phyloP scores from a whole-genome alignment of 176 grass and related monocot genomes.

The Typha latifolia region DNA sequence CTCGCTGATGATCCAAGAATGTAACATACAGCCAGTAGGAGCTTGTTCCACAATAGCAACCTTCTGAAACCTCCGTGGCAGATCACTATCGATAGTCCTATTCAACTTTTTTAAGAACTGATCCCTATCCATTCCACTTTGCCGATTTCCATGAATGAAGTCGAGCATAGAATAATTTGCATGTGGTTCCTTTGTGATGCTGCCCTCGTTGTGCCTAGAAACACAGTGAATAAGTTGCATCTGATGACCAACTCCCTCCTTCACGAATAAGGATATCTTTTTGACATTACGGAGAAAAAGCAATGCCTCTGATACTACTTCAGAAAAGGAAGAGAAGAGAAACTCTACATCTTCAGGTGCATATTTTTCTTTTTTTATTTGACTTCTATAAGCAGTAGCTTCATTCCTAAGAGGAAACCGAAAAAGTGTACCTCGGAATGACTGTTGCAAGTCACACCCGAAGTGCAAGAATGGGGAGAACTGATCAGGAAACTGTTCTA shows the following conservation, averaged over 20 bases:
- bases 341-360: constrained; percentile 72
- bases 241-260: constrained; percentile 58
- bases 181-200: constrained; percentile 57
- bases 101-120: constrained; percentile 80
- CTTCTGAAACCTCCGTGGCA: constrained; percentile 86
- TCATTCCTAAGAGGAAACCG: constrained; percentile 93
- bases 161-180: constrained; percentile 51
- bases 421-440: constrained; percentile 91
- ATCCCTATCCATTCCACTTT: constrained; percentile 69
- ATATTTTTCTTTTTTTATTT: constrained; percentile 96
- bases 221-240: constrained; percentile 73
- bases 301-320: constrained; percentile 75
- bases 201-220: constrained; percentile 42
- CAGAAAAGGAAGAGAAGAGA: constrained; percentile 84
- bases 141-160: constrained; percentile 61
- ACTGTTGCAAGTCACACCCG: constrained; percentile 76
- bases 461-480: constrained; percentile 95
- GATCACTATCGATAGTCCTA: constrained; percentile 71
- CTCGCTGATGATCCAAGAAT: constrained; percentile 85
- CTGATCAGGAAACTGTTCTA: constrained; percentile 97
- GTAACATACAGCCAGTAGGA: constrained; percentile 28
- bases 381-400: constrained; percentile 72
- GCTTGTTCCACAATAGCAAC: constrained; percentile 62
- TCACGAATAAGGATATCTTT: constrained; percentile 81
- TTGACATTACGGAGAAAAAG: constrained; percentile 82